A percentile compares a stretch with the other conserved stretches of the same genome.
Conservation (phyloP, 2,329 filamentous ascomycete species). For the Penicillium sp. region DNA sequence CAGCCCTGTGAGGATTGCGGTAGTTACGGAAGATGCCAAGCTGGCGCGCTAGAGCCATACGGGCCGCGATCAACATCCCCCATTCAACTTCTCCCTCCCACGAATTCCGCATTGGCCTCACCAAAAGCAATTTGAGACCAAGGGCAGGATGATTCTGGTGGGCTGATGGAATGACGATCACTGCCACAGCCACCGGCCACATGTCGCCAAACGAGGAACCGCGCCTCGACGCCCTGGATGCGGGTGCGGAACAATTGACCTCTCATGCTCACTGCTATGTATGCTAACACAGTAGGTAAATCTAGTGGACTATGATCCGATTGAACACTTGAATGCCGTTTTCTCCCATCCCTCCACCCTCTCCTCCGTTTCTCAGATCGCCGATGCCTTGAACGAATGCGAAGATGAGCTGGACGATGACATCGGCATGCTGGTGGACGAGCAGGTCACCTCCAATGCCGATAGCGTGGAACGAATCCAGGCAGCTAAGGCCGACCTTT, state of each 20-base stretch:
- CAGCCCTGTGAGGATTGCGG: background rate
- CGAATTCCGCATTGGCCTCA: constrained; percentile 16
- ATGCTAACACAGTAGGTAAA: constrained; percentile 1
- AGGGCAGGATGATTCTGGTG: constrained; percentile 19
- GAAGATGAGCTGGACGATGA: constrained; percentile 79
- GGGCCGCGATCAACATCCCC: constrained; percentile 11
- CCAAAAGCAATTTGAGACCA: constrained; percentile 12
- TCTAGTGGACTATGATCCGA: constrained; percentile 83
- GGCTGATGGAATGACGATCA: constrained; percentile 38
- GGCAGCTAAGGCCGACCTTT: constrained; percentile 83
- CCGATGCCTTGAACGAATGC: constrained; percentile 68
- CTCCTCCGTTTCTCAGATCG: constrained; percentile 70
- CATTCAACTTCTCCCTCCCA: constrained; percentile 8
- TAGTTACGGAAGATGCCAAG: constrained; percentile 18
- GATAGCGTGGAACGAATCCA: constrained; percentile 90
- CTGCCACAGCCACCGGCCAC: constrained; percentile 31
- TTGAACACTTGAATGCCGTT: constrained; percentile 87
- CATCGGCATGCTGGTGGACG: constrained; percentile 67
- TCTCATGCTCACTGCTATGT: constrained; percentile 1
- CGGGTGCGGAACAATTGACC: constrained; percentile 35
- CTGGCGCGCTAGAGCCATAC: constrained; percentile 13
- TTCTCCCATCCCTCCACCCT: constrained; percentile 88
- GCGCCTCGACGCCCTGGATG: constrained; percentile 43
- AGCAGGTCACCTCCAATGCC: constrained; percentile 79
- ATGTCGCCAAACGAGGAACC: constrained; percentile 40